These are phyloP conservation scores for Phytophthora sp. DNA, from an alignment of 352 stramenopile genomes.

Conservation along the genomic window DNA sequence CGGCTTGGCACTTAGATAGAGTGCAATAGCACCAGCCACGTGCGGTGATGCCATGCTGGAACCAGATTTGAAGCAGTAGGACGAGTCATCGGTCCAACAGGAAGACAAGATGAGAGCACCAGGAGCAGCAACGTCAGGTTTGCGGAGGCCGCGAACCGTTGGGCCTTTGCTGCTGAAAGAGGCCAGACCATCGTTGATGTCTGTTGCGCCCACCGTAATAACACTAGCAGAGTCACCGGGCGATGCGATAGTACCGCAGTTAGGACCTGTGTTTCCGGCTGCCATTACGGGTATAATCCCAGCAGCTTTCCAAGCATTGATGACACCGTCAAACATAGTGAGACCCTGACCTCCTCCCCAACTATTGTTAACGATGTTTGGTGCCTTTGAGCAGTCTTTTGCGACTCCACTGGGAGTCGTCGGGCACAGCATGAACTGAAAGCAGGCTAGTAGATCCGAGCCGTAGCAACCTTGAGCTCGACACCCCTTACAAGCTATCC, in stretches of 20 bases:
- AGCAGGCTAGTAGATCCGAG: slow-evolving; percentile 56
- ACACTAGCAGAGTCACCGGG: slow-evolving; percentile 62
- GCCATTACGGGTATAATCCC: slow-evolving; percentile 70
- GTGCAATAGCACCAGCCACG: slow-evolving; percentile 56
- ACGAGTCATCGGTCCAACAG: slow-evolving; percentile 49
- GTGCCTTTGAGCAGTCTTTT: slow-evolving; percentile 60
- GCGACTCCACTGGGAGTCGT: slow-evolving; percentile 42
- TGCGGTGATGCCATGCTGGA: slow-evolving; percentile 75
- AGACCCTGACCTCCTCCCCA: slow-evolving; percentile 63
- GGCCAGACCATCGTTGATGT: slow-evolving; percentile 47
- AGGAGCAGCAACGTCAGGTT: slow-evolving; percentile 62
- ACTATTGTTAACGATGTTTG: slow-evolving; percentile 72
- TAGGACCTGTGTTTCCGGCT: slow-evolving; percentile 57
- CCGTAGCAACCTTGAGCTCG: slow-evolving; percentile 42
- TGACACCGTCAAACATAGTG: slow-evolving; percentile 46
- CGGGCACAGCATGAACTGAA: slow-evolving; percentile 76
- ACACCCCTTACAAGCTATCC: slow-evolving; percentile 68
- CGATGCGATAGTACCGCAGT: slow-evolving; percentile 54
- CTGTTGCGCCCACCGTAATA: slow-evolving; percentile 66
- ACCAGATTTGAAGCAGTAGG: slow-evolving; percentile 65
- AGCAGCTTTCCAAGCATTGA: slow-evolving; percentile 48
- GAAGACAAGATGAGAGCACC: slow-evolving; percentile 52
- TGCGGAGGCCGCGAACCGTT: slow-evolving; percentile 44
- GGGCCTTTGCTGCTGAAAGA: slow-evolving; percentile 65
- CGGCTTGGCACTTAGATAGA: slow-evolving; percentile 55